phyloP scores from a whole-genome alignment of 23 red algal species.

The Cyanidium caldarium region DNA sequence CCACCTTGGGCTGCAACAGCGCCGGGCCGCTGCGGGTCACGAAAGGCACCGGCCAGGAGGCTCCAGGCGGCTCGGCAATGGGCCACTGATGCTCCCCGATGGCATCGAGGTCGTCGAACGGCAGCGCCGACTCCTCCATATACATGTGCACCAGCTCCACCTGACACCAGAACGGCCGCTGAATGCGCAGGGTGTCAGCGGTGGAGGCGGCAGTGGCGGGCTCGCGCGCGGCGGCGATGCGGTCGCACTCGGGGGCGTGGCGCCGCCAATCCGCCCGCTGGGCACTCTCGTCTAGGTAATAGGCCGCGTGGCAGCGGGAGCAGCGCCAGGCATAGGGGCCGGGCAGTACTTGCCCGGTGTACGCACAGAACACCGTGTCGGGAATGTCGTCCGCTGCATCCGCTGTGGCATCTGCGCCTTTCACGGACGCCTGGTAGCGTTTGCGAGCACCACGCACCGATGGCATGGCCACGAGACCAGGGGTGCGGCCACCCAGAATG shows the following conservation, averaged over 20 bases:
- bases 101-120: conserved; percentile 2
- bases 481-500: not conserved
- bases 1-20: not conserved
- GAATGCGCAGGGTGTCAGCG: not conserved
- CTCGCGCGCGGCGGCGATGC: not conserved
- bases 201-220: not conserved
- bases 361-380: not conserved
- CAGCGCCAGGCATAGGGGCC: not conserved
- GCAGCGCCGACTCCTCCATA: conserved; percentile 3
- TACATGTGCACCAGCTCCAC: conserved; percentile 2
- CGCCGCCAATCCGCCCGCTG: not conserved
- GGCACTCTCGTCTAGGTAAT: not conserved
- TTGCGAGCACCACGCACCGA: not conserved
- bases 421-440: not conserved
- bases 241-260: not conserved
- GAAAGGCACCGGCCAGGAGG: not conserved
- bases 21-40: not conserved
- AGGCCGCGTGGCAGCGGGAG: not conserved
- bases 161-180: not conserved
- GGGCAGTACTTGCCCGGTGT: not conserved
- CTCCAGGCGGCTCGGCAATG: not conserved
- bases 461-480: not conserved
- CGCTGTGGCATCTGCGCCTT: not conserved
- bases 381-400: not conserved
- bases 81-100: conserved; percentile 3